Evolutionary conservation across 108 stramenopile species (phyloP).

Genomic region (Nannochloropsis granulata): DNA sequence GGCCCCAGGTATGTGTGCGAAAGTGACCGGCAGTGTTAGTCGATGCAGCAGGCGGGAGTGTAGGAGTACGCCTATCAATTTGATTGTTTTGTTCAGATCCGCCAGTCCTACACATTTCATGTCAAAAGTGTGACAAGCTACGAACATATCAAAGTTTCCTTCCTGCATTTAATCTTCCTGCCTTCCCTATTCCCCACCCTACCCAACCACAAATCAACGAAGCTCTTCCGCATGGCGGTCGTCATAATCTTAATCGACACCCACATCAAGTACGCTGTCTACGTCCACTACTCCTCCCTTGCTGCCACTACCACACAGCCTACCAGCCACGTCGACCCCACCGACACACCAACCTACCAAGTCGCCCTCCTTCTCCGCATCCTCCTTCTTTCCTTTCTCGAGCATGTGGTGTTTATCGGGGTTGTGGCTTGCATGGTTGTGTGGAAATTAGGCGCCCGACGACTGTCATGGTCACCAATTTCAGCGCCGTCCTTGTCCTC

Average conservation of each 20-base stretch:
- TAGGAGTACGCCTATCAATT: no score
- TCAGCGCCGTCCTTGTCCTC: no score
- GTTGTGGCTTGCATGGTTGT: neutral
- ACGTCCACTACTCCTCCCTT: neutral
- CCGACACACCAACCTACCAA: neutral
- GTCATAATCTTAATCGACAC: neutral
- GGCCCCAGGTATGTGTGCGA: neutral
- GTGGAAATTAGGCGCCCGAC: neutral
- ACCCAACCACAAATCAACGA: neutral
- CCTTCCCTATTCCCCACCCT: no score
- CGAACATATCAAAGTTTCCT: no score
- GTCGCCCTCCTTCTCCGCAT: neutral
- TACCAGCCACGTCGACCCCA: neutral
- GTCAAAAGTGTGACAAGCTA: no score
- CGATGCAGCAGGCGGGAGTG: no score
- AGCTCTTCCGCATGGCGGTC: neutral
- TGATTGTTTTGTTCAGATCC: no score
- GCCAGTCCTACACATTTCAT: no score
- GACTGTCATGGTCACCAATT: no score
- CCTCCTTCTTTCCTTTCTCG: neutral
- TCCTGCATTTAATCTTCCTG: no score
- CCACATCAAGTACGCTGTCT: neutral
- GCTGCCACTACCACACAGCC: neutral
- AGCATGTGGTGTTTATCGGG: neutral
- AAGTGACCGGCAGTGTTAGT: no score